These are phyloP conservation scores for Mycena capillaripes DNA, from an alignment of 768 basidiomycete species.

Conservation along the genomic window DNA sequence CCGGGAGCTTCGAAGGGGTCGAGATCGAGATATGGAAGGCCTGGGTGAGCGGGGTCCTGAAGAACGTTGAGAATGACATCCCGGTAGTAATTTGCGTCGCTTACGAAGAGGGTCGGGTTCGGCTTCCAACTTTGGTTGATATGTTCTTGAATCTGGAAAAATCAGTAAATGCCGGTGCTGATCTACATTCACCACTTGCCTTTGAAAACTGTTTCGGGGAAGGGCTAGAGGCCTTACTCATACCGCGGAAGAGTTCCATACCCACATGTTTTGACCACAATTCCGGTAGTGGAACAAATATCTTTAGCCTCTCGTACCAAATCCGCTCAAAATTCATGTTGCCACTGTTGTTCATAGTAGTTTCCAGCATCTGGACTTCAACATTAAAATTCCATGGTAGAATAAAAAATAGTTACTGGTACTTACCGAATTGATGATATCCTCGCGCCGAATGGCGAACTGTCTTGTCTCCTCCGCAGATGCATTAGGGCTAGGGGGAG, in stretches of 20 bases:
- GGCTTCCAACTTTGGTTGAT: conserved; percentile 21
- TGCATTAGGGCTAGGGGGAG: conserved; percentile 3
- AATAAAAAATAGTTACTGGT: not conserved
- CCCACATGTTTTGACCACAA: conserved; percentile 25
- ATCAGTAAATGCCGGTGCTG: not conserved
- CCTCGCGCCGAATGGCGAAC: not conserved
- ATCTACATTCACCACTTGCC: not conserved
- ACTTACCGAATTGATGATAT: not conserved
- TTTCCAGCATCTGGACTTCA: conserved; percentile 1
- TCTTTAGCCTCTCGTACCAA: conserved; percentile 17
- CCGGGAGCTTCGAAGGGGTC: conserved; percentile 24
- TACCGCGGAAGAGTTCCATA: not conserved
- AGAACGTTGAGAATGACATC: not conserved
- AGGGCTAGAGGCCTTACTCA: not conserved
- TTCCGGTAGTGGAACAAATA: conserved; percentile 9
- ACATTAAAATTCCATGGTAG: not conserved
- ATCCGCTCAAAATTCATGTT: conserved; percentile 21
- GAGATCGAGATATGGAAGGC: conserved; percentile 7
- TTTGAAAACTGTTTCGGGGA: not conserved
- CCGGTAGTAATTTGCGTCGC: not conserved
- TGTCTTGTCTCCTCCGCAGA: conserved; percentile 1
- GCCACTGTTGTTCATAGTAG: not conserved
- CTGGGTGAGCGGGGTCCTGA: conserved; percentile 2
- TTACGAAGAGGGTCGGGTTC: conserved; percentile 24
- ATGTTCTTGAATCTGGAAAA: not conserved